Percentiles rank a stretch among this genome's conserved stretches.
Evolutionary conservation across 2,329 filamentous ascomycete species (phyloP).

Genomic region (Penicillium aurantiogriseum): DNA sequence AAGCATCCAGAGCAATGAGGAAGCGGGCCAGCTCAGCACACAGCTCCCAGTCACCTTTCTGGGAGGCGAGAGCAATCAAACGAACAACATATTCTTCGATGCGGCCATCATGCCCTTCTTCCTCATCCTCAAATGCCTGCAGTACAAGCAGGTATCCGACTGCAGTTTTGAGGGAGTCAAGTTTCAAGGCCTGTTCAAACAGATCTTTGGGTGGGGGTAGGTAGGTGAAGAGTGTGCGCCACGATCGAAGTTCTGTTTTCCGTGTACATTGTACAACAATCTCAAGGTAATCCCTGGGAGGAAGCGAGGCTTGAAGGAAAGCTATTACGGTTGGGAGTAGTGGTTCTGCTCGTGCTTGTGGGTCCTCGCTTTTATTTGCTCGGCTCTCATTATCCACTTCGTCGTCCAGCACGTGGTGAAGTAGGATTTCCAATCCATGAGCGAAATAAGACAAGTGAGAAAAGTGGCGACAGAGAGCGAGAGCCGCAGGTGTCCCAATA

Average conservation of each 20-base stretch:
- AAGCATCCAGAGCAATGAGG: slow-evolving; percentile 84
- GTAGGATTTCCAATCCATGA: slow-evolving; percentile 84
- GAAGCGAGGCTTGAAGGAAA: slow-evolving; percentile 69
- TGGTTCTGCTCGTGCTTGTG: slow-evolving; percentile 29
- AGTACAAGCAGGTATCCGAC: slow-evolving; percentile 94
- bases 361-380: slow-evolving; percentile 28
- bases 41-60: slow-evolving; percentile 87
- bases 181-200: slow-evolving; percentile 86
- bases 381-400: slow-evolving; percentile 69
- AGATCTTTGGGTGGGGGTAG: slow-evolving; percentile 86
- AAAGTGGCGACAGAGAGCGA: slow-evolving; percentile 80
- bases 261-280: slow-evolving; percentile 95
- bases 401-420: slow-evolving; percentile 91
- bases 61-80: slow-evolving; percentile 75
- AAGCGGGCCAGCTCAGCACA: slow-evolving; percentile 96
- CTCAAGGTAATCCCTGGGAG: slow-evolving; percentile 72
- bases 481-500: slow-evolving; percentile 75
- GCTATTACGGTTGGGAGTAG: slow-evolving; percentile 55
- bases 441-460: slow-evolving; percentile 86
- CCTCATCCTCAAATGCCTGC: slow-evolving; percentile 68
- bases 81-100: slow-evolving; percentile 64
- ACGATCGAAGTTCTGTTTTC: slow-evolving; percentile 93
- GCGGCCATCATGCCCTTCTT: slow-evolving; percentile 52
- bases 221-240: slow-evolving; percentile 89
- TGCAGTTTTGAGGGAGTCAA: slow-evolving; percentile 87